phyloP scores from a whole-genome alignment of 1,139 yeast genomes.

The Spencermartinsiella ligniputridi region DNA sequence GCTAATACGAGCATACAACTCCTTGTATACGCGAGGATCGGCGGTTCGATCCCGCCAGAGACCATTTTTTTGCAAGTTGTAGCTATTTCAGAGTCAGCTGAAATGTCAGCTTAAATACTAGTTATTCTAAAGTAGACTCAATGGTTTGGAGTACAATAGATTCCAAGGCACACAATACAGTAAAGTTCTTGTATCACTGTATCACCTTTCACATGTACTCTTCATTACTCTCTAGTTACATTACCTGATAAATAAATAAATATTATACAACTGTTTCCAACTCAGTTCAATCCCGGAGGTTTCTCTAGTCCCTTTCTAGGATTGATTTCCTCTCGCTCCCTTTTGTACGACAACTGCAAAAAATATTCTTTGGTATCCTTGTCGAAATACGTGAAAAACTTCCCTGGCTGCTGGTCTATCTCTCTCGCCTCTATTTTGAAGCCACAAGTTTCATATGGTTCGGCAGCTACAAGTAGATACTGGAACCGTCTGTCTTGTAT shows the following conservation, averaged over 20 bases:
- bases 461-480: conserved; percentile 72
- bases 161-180: too few species aligned
- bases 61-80: conserved; percentile 1
- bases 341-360: conserved; percentile 58
- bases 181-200: too few species aligned
- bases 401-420: conserved; percentile 46
- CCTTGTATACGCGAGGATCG: conserved; percentile 9
- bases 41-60: conserved; percentile 12
- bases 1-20: conserved; percentile 7
- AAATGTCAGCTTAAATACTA: too few species aligned
- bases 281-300: not conserved
- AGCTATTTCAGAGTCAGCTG: too few species aligned
- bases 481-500: conserved; percentile 47
- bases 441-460: conserved; percentile 76
- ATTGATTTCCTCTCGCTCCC: not conserved
- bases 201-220: too few species aligned
- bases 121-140: not conserved
- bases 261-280: too few species aligned
- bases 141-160: too few species aligned
- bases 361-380: conserved; percentile 62
- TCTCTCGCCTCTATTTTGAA: conserved; percentile 61
- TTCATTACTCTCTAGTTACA: too few species aligned
- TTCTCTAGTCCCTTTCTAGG: not conserved
- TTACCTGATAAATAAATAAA: too few species aligned
- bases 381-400: conserved; percentile 71